Conservation (phyloP, 2,329 filamentous ascomycete genomes). For the Fusarium subglutinans region DNA sequence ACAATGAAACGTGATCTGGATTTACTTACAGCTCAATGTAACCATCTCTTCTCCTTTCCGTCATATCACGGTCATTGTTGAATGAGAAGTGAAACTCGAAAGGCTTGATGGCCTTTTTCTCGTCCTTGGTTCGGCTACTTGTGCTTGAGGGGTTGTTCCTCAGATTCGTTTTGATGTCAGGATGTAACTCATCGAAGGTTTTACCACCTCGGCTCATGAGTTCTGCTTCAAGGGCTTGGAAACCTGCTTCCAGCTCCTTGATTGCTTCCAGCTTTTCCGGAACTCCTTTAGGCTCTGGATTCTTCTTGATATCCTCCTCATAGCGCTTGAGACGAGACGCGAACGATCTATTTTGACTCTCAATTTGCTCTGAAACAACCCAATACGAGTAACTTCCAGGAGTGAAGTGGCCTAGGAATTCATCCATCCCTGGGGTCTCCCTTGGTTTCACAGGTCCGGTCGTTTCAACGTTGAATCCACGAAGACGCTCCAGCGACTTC, state of each 20-base stretch:
- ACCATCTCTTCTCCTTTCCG: constrained; percentile 61
- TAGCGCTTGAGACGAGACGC: constrained; percentile 45
- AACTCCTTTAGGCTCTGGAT: constrained; percentile 29
- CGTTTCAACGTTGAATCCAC: constrained; percentile 50
- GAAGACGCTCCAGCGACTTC: constrained; percentile 59
- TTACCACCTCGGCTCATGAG: constrained; percentile 69
- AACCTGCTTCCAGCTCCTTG: constrained; percentile 24
- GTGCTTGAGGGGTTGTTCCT: not conserved
- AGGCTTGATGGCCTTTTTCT: constrained; percentile 41
- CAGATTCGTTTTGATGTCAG: constrained; percentile 53
- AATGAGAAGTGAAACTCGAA: constrained; percentile 66
- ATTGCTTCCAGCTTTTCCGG: constrained; percentile 67
- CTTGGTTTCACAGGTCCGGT: constrained; percentile 33
- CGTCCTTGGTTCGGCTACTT: not conserved
- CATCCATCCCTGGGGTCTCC: constrained; percentile 53
- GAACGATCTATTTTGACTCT: constrained; percentile 45
- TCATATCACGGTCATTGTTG: constrained; percentile 61
- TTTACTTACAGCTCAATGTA: constrained; percentile 70
- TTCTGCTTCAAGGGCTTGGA: constrained; percentile 47
- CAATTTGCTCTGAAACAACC: constrained; percentile 54
- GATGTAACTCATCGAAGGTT: constrained; percentile 71
- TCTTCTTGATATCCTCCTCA: constrained; percentile 35
- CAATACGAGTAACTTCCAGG: constrained; percentile 70
- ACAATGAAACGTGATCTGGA: not conserved
- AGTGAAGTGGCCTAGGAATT: constrained; percentile 62